Percentiles rank a stretch among this genome's conserved stretches.
These are phyloP conservation scores for Crassisporium funariophilum DNA, from an alignment of 768 basidiomycete species.

Conservation along the genomic window DNA sequence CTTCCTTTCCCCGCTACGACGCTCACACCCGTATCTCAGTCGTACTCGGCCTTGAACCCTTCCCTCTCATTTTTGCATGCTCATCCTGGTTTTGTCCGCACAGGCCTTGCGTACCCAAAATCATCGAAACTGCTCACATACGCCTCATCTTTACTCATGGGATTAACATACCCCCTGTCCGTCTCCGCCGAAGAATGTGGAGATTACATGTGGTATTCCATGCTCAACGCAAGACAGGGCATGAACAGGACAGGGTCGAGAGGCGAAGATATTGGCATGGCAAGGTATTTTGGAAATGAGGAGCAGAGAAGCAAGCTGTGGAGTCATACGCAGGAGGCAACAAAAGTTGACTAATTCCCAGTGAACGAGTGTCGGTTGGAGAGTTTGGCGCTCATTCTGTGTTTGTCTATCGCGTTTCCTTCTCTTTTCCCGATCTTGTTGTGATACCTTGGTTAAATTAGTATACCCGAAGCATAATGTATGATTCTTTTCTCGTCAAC, in stretches of 20 bases:
- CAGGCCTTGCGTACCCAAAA: conserved; percentile 28
- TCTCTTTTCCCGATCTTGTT: no score
- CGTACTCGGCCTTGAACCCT: conserved; percentile 32
- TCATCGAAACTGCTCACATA: conserved; percentile 25
- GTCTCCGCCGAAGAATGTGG: conserved; percentile 29
- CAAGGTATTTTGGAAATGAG: conserved; percentile 37
- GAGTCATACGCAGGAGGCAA: conserved; percentile 32
- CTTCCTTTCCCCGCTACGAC: not conserved
- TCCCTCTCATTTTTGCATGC: conserved; percentile 38
- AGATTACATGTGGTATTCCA: conserved; percentile 42
- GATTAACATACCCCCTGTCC: conserved; percentile 28
- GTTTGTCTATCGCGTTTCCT: no score
- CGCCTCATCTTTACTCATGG: conserved; percentile 18
- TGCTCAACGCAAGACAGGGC: conserved; percentile 28
- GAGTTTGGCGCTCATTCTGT: no score
- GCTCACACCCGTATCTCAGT: conserved; percentile 24
- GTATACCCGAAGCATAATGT: no score
- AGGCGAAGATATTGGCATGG: conserved; percentile 40
- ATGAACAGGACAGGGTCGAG: conserved; percentile 32
- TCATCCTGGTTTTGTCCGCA: conserved; percentile 41
- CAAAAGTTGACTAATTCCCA: no score
- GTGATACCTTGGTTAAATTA: no score
- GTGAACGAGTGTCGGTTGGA: no score
- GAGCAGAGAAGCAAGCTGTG: conserved; percentile 38
- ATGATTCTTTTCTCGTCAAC: no score